Conservation (phyloP, 768 basidiomycete species). For the Suillus paluster region DNA sequence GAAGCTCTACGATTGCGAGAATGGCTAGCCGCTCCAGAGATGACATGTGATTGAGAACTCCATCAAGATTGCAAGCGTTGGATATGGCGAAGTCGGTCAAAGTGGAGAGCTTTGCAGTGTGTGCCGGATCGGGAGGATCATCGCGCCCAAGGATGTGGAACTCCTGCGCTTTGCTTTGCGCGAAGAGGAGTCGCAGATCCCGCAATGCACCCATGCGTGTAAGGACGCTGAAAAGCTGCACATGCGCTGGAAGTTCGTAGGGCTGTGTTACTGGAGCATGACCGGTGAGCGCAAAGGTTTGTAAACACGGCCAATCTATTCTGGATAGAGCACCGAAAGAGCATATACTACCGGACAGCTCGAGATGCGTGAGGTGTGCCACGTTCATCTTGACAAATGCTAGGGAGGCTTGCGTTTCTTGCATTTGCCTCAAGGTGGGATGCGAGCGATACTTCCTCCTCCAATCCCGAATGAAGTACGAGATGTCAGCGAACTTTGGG, state of each 20-base stretch:
- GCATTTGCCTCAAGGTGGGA: constrained; percentile 30
- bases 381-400: constrained; percentile 37
- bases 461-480: constrained; percentile 41
- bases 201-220: constrained; percentile 34
- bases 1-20: constrained; percentile 38
- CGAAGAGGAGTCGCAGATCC: constrained; percentile 37
- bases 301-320: constrained; percentile 34
- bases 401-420: constrained; percentile 34
- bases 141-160: constrained; percentile 31
- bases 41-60: constrained; percentile 33
- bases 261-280: constrained; percentile 25
- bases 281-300: constrained; percentile 37
- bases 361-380: constrained; percentile 32
- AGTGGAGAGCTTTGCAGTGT: constrained; percentile 36
- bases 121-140: constrained; percentile 21
- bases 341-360: constrained; percentile 35
- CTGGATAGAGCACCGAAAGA: constrained; percentile 31
- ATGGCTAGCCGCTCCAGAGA: constrained; percentile 35
- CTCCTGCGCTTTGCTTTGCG: constrained; percentile 31
- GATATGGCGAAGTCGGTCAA: constrained; percentile 40
- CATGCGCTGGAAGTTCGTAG: constrained; percentile 18
- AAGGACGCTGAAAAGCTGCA: constrained; percentile 34
- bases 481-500: constrained; percentile 34
- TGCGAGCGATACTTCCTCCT: constrained; percentile 39
- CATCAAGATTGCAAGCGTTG: constrained; percentile 36